phyloP scores from a whole-genome alignment of 192 early-diverging fungal species.

The Backusella luteola region DNA sequence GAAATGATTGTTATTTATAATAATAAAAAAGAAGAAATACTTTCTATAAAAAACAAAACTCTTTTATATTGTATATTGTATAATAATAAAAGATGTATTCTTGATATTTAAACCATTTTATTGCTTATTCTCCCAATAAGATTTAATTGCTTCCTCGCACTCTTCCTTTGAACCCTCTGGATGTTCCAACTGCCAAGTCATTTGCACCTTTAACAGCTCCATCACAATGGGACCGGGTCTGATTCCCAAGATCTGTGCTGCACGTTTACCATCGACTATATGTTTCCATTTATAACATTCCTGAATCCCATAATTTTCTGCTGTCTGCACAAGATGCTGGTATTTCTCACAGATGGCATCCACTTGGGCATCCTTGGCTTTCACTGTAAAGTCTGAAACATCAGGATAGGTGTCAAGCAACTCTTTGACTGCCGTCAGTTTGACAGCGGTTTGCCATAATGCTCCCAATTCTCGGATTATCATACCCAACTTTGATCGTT shows the following conservation, averaged over 20 bases:
- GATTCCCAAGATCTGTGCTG: slow-evolving; percentile 59
- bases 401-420: slow-evolving; percentile 33
- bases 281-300: slow-evolving; percentile 48
- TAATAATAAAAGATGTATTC: background rate
- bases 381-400: background rate
- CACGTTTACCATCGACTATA: slow-evolving; percentile 62
- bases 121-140: slow-evolving; percentile 20
- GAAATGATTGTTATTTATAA: too few relatives aligned
- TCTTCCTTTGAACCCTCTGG: slow-evolving; percentile 60
- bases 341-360: slow-evolving; percentile 28
- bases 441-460: slow-evolving; percentile 52
- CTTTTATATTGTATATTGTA: too few relatives aligned
- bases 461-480: slow-evolving; percentile 57
- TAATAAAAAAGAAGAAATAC: too few relatives aligned
- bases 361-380: background rate
- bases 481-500: slow-evolving; percentile 37
- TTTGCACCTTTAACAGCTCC: slow-evolving; percentile 60
- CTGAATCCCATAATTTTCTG: slow-evolving; percentile 38
- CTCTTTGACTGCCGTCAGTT: slow-evolving; percentile 49
- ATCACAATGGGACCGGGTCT: slow-evolving; percentile 72
- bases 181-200: slow-evolving; percentile 83
- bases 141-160: slow-evolving; percentile 53
- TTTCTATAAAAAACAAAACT: too few relatives aligned
- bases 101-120: background rate
- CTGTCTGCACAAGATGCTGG: slow-evolving; percentile 30